Conservation (phyloP, 495 filamentous ascomycete genomes). For the Neurospora sp. region DNA sequence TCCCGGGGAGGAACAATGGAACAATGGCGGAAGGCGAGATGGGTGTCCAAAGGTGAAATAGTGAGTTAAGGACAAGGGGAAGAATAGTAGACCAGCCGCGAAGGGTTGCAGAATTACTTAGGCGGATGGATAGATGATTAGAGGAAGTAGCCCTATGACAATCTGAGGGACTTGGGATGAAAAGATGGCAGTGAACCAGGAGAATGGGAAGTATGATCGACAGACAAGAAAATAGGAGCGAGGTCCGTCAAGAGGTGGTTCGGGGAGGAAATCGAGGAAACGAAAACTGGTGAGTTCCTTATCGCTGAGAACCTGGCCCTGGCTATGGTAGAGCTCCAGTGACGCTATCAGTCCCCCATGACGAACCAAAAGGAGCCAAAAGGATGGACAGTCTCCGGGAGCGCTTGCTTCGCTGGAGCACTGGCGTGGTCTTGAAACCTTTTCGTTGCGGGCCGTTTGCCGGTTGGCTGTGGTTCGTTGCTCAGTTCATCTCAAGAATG, state of each 20-base stretch:
- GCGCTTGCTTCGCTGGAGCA: not conserved
- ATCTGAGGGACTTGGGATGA: not conserved
- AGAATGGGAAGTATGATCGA: not conserved
- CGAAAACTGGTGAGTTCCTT: not conserved
- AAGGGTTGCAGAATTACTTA: not conserved
- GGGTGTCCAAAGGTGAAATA: not conserved
- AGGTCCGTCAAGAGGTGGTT: not conserved
- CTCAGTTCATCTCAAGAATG: not conserved
- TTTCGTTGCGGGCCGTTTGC: not conserved
- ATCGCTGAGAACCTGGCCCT: not conserved
- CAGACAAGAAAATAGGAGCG: not conserved
- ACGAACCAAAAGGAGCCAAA: not conserved
- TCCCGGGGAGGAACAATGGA: not conserved
- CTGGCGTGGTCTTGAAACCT: not conserved
- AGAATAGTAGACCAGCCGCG: not conserved
- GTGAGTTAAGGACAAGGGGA: not conserved
- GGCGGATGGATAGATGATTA: not conserved
- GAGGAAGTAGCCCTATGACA: not conserved
- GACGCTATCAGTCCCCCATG: not conserved
- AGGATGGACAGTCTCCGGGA: not conserved
- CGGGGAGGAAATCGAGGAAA: not conserved
- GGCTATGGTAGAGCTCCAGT: not conserved
- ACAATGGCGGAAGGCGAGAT: not conserved
- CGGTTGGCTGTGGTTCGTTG: not conserved
- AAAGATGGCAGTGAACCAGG: not conserved